phyloP scores from a whole-genome alignment of 371 early-diverging fungal genomes.

The Mortierella sp. region DNA sequence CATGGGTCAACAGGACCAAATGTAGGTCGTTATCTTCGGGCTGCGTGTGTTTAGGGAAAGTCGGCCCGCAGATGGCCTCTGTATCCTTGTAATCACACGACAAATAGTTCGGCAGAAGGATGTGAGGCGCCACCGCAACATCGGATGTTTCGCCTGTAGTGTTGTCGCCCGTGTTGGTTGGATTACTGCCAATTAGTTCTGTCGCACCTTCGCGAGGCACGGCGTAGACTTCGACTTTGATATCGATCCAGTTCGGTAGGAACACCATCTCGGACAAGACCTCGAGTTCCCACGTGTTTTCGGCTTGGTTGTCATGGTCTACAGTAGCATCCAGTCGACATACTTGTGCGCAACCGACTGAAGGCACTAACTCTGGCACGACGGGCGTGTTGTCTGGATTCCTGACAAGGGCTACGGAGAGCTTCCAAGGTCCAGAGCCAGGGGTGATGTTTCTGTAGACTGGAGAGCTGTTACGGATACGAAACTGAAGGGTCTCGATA shows the following conservation, averaged over 20 bases:
- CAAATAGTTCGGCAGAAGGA: slow-evolving; percentile 19
- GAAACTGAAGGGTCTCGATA: slow-evolving; percentile 37
- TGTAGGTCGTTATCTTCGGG: slow-evolving; percentile 29
- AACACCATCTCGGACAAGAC: slow-evolving; percentile 50
- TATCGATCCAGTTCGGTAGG: slow-evolving; percentile 36
- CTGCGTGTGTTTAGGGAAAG: slow-evolving; percentile 9
- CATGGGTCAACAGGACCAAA: slow-evolving; percentile 55
- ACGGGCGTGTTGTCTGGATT: slow-evolving; percentile 33
- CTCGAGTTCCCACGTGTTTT: slow-evolving; percentile 51
- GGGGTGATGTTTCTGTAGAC: slow-evolving; percentile 39
- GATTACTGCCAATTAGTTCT: background rate
- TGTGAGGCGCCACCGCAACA: slow-evolving; percentile 14
- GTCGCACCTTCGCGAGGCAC: slow-evolving; percentile 8
- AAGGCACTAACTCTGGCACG: slow-evolving; percentile 32
- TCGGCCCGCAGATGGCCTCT: slow-evolving; percentile 35
- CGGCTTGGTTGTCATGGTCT: slow-evolving; percentile 4
- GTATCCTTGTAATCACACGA: slow-evolving; percentile 48
- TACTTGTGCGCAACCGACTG: slow-evolving; percentile 38
- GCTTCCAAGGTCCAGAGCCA: slow-evolving; percentile 49
- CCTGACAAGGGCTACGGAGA: slow-evolving; percentile 29
- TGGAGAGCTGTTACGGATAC: slow-evolving; percentile 37
- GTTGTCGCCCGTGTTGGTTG: background rate
- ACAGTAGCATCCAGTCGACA: slow-evolving; percentile 30
- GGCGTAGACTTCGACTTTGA: slow-evolving; percentile 37
- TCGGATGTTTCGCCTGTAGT: slow-evolving; percentile 5